Percentiles rank a stretch among this genome's conserved stretches.
These are phyloP conservation scores for Halenospora varia DNA, from an alignment of 495 filamentous ascomycete genomes.

Conservation along the genomic window DNA sequence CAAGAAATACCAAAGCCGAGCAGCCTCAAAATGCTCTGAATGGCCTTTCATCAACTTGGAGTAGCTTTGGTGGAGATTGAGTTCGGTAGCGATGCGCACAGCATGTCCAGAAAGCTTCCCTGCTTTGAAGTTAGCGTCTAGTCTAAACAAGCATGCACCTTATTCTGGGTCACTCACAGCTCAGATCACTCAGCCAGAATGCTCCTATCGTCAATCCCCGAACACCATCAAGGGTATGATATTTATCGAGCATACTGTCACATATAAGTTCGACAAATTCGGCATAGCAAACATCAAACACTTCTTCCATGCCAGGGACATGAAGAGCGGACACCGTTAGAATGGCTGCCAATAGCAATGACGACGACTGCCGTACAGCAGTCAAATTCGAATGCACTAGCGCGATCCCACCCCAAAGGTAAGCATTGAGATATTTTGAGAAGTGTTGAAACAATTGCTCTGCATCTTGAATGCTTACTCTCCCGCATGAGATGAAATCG, in stretches of 20 bases:
- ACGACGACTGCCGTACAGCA: constrained; percentile 33
- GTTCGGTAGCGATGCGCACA: constrained; percentile 37
- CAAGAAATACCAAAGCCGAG: constrained; percentile 35
- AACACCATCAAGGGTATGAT: constrained; percentile 32
- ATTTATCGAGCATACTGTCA: constrained; percentile 34
- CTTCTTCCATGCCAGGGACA: constrained; percentile 32
- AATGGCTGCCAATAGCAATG: constrained; percentile 31
- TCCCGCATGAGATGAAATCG: constrained; percentile 33
- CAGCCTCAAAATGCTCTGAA: constrained; percentile 42
- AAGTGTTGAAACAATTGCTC: constrained; percentile 33
- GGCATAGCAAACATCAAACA: constrained; percentile 32
- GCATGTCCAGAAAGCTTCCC: constrained; percentile 38
- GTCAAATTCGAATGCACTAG: constrained; percentile 36
- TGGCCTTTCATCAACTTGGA: constrained; percentile 38
- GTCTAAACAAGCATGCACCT: not conserved
- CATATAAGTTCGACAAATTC: constrained; percentile 33
- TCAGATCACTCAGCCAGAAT: constrained; percentile 36
- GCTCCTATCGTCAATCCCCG: constrained; percentile 35
- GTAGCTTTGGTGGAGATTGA: constrained; percentile 38
- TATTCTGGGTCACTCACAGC: constrained; percentile 14
- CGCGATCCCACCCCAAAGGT: constrained; percentile 54
- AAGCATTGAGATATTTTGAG: constrained; percentile 31
- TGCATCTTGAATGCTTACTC: constrained; percentile 27
- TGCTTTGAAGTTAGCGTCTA: not conserved
- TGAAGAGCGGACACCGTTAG: constrained; percentile 36